Base-by-base conservation (phyloP, 768 basidiomycete species). In the Lepiota subincarnata region DNA sequence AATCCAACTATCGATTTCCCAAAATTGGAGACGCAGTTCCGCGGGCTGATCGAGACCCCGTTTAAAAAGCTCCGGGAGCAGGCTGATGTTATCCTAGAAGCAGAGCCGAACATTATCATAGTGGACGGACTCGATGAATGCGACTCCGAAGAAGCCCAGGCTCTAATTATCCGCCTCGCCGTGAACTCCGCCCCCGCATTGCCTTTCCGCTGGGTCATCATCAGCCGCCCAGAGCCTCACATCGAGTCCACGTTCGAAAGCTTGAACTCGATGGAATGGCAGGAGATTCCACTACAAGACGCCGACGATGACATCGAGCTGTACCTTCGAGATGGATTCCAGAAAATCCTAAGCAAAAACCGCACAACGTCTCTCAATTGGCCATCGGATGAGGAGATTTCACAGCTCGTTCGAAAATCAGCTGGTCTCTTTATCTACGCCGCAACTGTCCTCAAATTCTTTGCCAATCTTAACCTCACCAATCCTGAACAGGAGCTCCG, bases 61-160 rank as follows among this genome's bases (percentile, higher is more conserved):
- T 47, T 59, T 20, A 44, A n/a, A n/a, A 13, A 42, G 14, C 4
- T 31, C 14, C 8, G 8, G n/a, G 22, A 14, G 3, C 19, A 7
- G 31, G 4, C 31, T 8, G 46, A 14, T 19, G 24, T 4, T 13
- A 7, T 12, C 35, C 13, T 22, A 18, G 22, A 6, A 4, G 22
- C 26, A 13, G 10, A 38, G 14, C 53, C 48, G 20, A 46, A 16
- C 47, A 51, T 56, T 16, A n/a, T 64, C 12, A 40, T 66, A 14
- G 56, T 64, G 28, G 65, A 66, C 52, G 65, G 60, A 6, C 55
- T 68, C 1, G 66, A 68, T 48, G 66, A 69, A 55, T 68, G 64
- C 42, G 22, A 55, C 4, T 48, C 49, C 2, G 19, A 55, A 18
- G 36, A 50, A 10, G 26, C 44, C 8, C 61, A 60, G 36, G 11